These are phyloP conservation scores for Colletotrichum euphorbiae DNA, from an alignment of 2,329 filamentous ascomycete species.

Conservation along the genomic window DNA sequence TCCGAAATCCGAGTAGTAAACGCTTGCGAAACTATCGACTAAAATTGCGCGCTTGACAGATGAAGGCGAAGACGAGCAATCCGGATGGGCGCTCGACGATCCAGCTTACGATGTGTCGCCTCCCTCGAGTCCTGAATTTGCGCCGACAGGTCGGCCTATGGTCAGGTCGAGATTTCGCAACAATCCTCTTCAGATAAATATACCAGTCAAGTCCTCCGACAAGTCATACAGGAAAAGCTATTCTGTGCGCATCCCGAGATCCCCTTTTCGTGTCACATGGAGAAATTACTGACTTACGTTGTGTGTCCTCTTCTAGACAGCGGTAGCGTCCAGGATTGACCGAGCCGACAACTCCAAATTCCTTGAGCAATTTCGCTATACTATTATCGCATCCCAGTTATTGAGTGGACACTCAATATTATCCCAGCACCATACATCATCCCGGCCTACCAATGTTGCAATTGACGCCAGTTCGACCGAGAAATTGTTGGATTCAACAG, in stretches of 20 bases:
- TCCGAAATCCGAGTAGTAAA: background rate
- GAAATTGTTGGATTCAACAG: conserved; percentile 53
- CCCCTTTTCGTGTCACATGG: conserved; percentile 41
- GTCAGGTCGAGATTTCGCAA: conserved; percentile 65
- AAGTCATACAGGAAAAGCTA: conserved; percentile 60
- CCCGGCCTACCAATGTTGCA: conserved; percentile 41
- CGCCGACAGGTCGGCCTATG: conserved; percentile 66
- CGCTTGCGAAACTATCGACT: conserved; percentile 38
- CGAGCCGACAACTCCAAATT: conserved; percentile 85
- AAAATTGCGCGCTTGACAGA: conserved; percentile 47
- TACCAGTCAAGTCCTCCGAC: conserved; percentile 53
- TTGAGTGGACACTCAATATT: conserved; percentile 76
- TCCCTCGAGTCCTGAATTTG: conserved; percentile 64
- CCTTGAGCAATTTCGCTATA: conserved; percentile 92
- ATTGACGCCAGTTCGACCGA: conserved; percentile 46
- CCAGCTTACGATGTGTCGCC: conserved; percentile 57
- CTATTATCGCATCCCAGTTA: conserved; percentile 90
- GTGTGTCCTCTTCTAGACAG: conserved; percentile 61
- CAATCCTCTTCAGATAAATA: conserved; percentile 58
- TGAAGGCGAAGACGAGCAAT: conserved; percentile 62
- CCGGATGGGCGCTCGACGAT: conserved; percentile 59
- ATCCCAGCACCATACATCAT: conserved; percentile 50
- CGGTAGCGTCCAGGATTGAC: conserved; percentile 78
- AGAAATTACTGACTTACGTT: conserved; percentile 40
- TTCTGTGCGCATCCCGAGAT: conserved; percentile 56